Conservation (phyloP, 495 filamentous ascomycete species). For the Podospora pseudopauciseta region DNA sequence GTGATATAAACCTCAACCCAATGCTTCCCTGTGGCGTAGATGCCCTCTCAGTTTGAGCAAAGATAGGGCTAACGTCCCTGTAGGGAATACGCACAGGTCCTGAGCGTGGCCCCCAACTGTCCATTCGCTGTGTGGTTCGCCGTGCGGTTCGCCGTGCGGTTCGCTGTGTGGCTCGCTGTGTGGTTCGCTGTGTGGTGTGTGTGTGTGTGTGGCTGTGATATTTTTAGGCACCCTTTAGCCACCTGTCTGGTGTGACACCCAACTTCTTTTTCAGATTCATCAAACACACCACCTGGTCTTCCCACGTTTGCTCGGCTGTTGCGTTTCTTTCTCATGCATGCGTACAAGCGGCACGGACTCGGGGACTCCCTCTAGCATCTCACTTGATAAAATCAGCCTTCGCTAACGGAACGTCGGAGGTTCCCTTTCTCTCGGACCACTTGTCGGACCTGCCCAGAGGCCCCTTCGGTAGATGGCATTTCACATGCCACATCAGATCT, state of each 20-base stretch:
- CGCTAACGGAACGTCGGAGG: neutral
- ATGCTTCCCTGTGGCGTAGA: neutral
- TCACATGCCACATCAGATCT: neutral
- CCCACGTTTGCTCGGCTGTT: neutral
- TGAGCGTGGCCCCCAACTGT: too few species aligned
- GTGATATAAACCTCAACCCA: neutral
- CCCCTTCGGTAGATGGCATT: neutral
- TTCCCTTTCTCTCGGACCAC: neutral
- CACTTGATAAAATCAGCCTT: neutral
- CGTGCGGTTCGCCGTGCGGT: too few species aligned
- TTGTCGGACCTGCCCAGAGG: neutral
- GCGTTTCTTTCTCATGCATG: neutral
- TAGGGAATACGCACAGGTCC: neutral
- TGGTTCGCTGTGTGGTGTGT: too few species aligned
- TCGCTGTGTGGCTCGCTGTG: too few species aligned
- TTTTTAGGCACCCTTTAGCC: neutral
- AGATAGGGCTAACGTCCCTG: neutral
- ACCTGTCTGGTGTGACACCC: neutral
- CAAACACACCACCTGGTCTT: constrained; percentile 3
- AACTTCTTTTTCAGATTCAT: neutral
- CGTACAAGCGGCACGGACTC: neutral
- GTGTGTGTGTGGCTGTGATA: neutral
- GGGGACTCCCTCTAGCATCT: neutral
- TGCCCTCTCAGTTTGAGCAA: neutral
- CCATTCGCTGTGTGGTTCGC: too few species aligned